Conservation (phyloP, 2,329 filamentous ascomycete species). For the Claviceps arundinis region DNA sequence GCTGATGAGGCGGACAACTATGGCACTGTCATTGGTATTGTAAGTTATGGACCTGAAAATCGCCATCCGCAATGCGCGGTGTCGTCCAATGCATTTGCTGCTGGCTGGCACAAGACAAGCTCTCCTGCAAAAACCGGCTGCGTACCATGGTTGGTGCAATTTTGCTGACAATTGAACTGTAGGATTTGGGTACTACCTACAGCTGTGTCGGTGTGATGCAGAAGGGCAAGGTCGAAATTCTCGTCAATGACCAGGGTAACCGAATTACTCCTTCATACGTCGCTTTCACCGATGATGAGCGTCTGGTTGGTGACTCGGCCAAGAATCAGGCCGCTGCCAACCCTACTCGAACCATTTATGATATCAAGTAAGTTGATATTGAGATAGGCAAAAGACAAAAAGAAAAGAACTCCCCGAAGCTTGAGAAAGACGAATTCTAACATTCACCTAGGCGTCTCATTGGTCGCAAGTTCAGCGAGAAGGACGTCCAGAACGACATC, state of each 20-base stretch:
- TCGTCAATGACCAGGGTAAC: slow-evolving; percentile 94
- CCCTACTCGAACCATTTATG: slow-evolving; percentile 63
- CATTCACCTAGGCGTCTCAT: slow-evolving; percentile 55
- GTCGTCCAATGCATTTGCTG: neutral
- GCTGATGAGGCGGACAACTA: slow-evolving; percentile 65
- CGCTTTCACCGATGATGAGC: slow-evolving; percentile 92
- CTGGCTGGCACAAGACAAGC: neutral
- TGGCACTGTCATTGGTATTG: slow-evolving; percentile 89
- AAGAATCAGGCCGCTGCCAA: slow-evolving; percentile 88
- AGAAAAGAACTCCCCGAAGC: neutral
- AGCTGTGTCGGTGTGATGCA: slow-evolving; percentile 93
- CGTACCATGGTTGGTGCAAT: neutral
- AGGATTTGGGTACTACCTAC: slow-evolving; percentile 79
- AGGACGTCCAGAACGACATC: slow-evolving; percentile 80
- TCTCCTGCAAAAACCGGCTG: neutral
- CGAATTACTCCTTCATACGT: slow-evolving; percentile 92
- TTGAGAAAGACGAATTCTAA: neutral
- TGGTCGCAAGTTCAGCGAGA: slow-evolving; percentile 70
- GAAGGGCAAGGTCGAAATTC: slow-evolving; percentile 87
- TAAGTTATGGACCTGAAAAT: slow-evolving; percentile 23
- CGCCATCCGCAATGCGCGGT: neutral
- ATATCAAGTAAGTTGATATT: slow-evolving; percentile 57
- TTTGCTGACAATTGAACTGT: slow-evolving; percentile 1
- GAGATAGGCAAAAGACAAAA: no score
- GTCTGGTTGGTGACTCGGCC: slow-evolving; percentile 90